Conservation (phyloP, 306 rosid species). For the Rubus idaeus region DNA sequence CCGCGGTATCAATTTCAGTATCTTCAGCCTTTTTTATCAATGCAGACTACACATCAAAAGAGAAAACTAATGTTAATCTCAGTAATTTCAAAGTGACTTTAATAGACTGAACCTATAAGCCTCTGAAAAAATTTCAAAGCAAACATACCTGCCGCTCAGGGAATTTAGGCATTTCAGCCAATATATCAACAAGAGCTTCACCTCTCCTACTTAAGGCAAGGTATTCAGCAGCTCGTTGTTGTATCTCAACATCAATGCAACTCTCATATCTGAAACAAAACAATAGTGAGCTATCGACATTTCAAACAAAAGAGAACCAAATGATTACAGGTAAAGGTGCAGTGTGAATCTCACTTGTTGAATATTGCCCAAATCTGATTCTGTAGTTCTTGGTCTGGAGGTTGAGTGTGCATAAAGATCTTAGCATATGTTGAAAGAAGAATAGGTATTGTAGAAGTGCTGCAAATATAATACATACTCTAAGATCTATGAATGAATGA, state of each 20-base stretch:
- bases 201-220: constrained; percentile 93
- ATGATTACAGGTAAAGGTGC: constrained; percentile 14
- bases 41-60: constrained; percentile 63
- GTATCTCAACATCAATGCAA: constrained; percentile 98
- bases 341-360: constrained; percentile 69
- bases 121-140: constrained; percentile 23
- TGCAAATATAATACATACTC: constrained; percentile 45
- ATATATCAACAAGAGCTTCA: constrained; percentile 72
- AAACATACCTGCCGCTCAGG: constrained; percentile 91
- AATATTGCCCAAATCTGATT: constrained; percentile 94
- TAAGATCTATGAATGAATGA: constrained; percentile 28
- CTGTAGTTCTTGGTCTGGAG: constrained; percentile 94
- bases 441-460: constrained; percentile 80
- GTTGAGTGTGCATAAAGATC: constrained; percentile 95
- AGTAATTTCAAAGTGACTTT: constrained; percentile 1
- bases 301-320: constrained; percentile 17
- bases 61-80: constrained; percentile 12
- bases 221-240: constrained; percentile 97
- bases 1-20: constrained; percentile 87
- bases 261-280: constrained; percentile 76
- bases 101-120: constrained; percentile 20
- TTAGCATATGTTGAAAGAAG: constrained; percentile 98
- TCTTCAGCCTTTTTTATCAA: constrained; percentile 95
- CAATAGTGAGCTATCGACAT: constrained; percentile 32
- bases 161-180: constrained; percentile 99